A percentile compares a stretch with the other conserved stretches of the same genome.
Conservation (phyloP, 1,284 basidiomycete species). For the Pholiota adiposa region DNA sequence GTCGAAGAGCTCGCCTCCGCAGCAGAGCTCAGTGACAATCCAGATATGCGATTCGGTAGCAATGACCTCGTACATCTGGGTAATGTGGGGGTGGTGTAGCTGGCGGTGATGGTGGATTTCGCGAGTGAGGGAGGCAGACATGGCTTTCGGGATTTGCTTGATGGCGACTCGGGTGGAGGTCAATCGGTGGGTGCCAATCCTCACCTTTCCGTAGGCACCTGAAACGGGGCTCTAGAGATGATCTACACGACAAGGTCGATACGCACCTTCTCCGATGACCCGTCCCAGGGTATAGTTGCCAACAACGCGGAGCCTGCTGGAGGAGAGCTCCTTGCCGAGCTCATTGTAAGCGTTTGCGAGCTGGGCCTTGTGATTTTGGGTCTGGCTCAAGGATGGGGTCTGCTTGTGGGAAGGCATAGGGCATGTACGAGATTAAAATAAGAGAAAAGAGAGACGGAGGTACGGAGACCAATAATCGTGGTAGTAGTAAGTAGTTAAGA, state of each 20-base stretch:
- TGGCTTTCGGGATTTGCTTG: constrained; percentile 96
- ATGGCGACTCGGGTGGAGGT: constrained; percentile 91
- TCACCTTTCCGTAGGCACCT: constrained; percentile 94
- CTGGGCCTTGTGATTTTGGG: constrained; percentile 80
- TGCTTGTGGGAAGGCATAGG: constrained; percentile 58
- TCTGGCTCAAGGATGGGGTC: constrained; percentile 57
- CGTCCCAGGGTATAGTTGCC: constrained; percentile 96
- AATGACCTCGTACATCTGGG: constrained; percentile 97
- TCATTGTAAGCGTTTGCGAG: constrained; percentile 96
- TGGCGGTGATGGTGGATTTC: constrained; percentile 99
- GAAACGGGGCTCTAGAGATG: constrained; percentile 2
- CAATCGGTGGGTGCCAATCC: constrained; percentile 90
- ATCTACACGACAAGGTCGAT: background rate
- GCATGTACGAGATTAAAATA: constrained; percentile 32
- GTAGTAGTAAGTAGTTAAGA: constrained; percentile 6
- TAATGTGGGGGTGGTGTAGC: constrained; percentile 93
- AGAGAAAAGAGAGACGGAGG: constrained; percentile 30
- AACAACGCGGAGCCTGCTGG: constrained; percentile 86
- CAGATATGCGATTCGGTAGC: constrained; percentile 95
- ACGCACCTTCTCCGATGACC: constrained; percentile 93
- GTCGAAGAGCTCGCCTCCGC: constrained; percentile 96
- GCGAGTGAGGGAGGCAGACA: constrained; percentile 88
- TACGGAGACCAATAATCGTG: constrained; percentile 19
- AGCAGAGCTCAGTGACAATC: constrained; percentile 97
- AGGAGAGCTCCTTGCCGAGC: constrained; percentile 92